These are phyloP conservation scores for Naegleria fowleri DNA, from an alignment of 208 protist genomes.

Conservation along the genomic window DNA sequence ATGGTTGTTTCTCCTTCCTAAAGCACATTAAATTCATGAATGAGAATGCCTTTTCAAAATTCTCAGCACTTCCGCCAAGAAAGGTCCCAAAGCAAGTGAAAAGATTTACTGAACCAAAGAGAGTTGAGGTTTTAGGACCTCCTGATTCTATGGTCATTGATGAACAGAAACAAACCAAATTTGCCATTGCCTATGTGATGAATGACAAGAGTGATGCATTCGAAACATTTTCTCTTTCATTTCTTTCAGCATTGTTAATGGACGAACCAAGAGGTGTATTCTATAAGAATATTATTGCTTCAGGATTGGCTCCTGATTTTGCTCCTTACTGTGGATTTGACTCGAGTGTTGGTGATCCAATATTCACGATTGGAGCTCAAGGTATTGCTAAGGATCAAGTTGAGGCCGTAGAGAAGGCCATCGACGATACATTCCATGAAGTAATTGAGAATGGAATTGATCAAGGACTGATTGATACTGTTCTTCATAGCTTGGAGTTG, in stretches of 20 bases:
- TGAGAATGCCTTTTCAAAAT: not conserved
- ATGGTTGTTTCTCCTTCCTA: constrained; percentile 1
- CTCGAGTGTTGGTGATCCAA: not conserved
- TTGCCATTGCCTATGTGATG: not conserved
- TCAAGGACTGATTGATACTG: not conserved
- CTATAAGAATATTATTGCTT: constrained; percentile 23
- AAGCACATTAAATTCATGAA: constrained; percentile 20
- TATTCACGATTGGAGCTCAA: constrained; percentile 15
- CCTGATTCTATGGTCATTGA: not conserved
- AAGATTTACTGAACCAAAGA: not conserved
- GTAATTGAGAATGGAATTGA: constrained; percentile 5
- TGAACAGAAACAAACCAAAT: not conserved
- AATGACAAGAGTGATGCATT: not conserved
- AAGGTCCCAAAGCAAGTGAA: not conserved
- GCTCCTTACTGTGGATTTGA: not conserved
- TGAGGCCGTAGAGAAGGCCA: not conserved
- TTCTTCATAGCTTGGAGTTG: not conserved
- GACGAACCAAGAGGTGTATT: constrained; percentile 25
- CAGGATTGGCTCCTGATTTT: constrained; percentile 3
- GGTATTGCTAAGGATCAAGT: not conserved
- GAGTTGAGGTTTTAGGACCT: not conserved
- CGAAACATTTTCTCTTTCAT: not conserved
- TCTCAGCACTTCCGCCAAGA: not conserved
- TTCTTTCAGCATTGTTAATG: not conserved
- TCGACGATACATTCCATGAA: not conserved